Conservation (phyloP, 768 basidiomycete species). For the Tricholoma matsutake region DNA sequence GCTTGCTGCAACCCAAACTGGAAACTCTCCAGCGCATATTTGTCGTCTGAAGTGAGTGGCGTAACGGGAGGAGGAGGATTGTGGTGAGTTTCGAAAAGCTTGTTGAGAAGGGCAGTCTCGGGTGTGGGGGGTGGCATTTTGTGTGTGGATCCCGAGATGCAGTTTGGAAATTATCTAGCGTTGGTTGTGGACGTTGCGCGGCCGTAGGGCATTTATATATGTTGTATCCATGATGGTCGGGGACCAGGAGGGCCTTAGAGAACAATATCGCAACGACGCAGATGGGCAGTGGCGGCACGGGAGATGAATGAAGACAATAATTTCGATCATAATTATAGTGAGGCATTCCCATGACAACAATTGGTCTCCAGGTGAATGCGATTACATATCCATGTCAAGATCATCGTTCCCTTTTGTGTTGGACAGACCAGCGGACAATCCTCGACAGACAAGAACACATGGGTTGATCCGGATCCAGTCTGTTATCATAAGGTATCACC, state of each 20-base stretch:
- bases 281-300: background rate
- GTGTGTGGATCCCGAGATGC: background rate
- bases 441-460: too few species aligned
- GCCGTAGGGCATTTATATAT: background rate
- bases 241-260: background rate
- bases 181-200: background rate
- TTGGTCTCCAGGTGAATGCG: background rate
- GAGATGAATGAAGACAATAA: background rate
- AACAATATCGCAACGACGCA: background rate
- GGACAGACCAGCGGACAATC: too few species aligned
- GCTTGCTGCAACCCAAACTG: background rate
- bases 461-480: too few species aligned
- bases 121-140: background rate
- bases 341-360: background rate
- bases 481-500: too few species aligned
- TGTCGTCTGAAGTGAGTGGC: background rate
- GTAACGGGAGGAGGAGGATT: background rate
- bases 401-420: background rate
- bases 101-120: background rate
- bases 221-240: background rate
- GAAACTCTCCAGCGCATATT: constrained; percentile 1
- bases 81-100: background rate
- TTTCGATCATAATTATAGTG: background rate
- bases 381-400: background rate
- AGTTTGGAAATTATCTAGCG: background rate